Conservation (phyloP, 495 filamentous ascomycete species). For the Podospora didyma region DNA sequence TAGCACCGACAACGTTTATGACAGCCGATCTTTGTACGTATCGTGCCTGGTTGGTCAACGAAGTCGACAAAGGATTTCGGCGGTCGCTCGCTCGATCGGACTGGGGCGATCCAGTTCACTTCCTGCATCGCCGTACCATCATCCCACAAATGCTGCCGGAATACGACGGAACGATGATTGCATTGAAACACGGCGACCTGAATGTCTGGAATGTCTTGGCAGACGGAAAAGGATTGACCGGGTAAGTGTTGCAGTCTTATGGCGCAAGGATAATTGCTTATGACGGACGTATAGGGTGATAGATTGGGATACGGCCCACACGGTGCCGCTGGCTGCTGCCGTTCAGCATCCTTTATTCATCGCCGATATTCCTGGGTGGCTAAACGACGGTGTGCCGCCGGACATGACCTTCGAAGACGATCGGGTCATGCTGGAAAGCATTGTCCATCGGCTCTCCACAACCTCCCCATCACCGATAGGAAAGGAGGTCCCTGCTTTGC, state of each 20-base stretch:
- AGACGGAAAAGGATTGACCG: conserved; percentile 5
- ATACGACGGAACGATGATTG: conserved; percentile 5
- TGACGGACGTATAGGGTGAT: conserved; percentile 4
- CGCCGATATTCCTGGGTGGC: conserved; percentile 5
- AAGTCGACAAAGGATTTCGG: conserved; percentile 5
- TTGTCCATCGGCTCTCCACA: conserved; percentile 5
- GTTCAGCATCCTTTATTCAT: conserved; percentile 6
- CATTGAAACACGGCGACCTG: conserved; percentile 6
- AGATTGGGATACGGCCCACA: conserved; percentile 5
- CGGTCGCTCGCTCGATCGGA: conserved; percentile 5
- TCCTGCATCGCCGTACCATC: conserved; percentile 6
- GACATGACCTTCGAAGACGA: conserved; percentile 4
- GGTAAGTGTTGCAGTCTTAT: conserved; percentile 5
- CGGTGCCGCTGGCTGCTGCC: conserved; percentile 4
- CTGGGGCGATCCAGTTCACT: conserved; percentile 4
- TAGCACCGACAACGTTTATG: conserved; percentile 4
- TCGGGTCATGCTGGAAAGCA: conserved; percentile 4
- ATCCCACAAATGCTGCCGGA: conserved; percentile 6
- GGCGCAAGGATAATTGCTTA: conserved; percentile 5
- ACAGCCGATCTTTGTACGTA: conserved; percentile 2
- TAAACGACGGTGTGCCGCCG: conserved; percentile 4
- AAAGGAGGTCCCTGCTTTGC: conserved; percentile 4
- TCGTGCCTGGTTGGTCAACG: conserved; percentile 6
- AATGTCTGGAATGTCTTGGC: conserved; percentile 6
- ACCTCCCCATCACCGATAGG: conserved; percentile 5